A percentile compares a stretch with the other conserved stretches of the same genome.
phyloP scores from a whole-genome alignment of 108 stramenopile genomes.

The Stephanodiscus minutulus region DNA sequence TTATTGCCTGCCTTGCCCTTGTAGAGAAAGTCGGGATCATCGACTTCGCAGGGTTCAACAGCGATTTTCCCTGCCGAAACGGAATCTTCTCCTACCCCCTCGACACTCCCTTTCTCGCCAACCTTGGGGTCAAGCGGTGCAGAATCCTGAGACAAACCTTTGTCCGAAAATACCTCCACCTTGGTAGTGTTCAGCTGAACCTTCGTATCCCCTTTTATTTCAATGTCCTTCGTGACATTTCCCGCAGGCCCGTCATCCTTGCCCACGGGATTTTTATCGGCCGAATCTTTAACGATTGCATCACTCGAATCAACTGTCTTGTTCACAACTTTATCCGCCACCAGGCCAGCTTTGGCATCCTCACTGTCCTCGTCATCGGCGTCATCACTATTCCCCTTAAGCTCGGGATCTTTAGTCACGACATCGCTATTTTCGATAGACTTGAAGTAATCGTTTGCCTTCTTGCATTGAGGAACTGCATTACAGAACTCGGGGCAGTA shows the following conservation, averaged over 20 bases:
- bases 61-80: constrained; percentile 2
- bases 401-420: neutral
- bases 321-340: no score
- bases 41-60: neutral
- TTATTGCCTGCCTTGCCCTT: constrained; percentile 23
- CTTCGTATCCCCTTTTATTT: no score
- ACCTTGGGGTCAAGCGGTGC: neutral
- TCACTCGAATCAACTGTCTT: neutral
- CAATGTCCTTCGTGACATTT: no score
- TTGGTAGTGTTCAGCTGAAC: no score
- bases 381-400: neutral
- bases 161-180: no score
- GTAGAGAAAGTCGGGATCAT: constrained; percentile 31
- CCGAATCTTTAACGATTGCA: neutral
- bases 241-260: no score
- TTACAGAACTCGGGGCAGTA: constrained; percentile 14
- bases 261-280: neutral
- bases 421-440: neutral
- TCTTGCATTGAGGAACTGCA: constrained; percentile 15
- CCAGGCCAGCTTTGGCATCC: neutral
- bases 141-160: no score
- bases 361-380: neutral
- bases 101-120: neutral
- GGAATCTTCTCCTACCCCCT: constrained; percentile 1
- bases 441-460: constrained; percentile 7